A percentile compares a stretch with the other conserved stretches of the same genome.
Conservation (phyloP, 345 rosid genomes). For the Euclidium syriacum region DNA sequence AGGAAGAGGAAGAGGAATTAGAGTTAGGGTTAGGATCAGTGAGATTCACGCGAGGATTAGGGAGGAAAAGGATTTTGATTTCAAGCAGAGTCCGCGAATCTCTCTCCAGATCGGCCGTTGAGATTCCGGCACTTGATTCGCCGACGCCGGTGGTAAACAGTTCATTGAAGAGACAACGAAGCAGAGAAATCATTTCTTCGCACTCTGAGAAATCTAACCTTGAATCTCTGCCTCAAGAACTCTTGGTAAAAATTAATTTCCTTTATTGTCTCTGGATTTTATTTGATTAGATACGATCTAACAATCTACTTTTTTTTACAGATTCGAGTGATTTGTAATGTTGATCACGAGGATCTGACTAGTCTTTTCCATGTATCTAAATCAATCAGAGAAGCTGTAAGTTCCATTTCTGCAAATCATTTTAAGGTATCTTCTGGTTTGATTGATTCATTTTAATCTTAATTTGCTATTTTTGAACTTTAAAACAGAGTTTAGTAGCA, state of each 20-base stretch:
- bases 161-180: slow-evolving; percentile 59
- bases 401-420: slow-evolving; percentile 13
- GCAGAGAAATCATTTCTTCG: slow-evolving; percentile 10
- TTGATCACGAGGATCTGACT: slow-evolving; percentile 69
- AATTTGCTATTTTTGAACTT: neutral
- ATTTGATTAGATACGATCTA: neutral
- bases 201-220: slow-evolving; percentile 38
- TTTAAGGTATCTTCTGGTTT: neutral
- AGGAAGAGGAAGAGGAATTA: slow-evolving; percentile 22
- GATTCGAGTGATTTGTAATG: slow-evolving; percentile 61
- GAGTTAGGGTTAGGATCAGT: slow-evolving; percentile 47
- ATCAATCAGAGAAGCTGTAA: slow-evolving; percentile 68
- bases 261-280: neutral
- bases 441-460: neutral
- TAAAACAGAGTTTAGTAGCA: slow-evolving; percentile 53
- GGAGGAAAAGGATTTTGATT: slow-evolving; percentile 68
- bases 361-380: slow-evolving; percentile 59
- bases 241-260: slow-evolving; percentile 41
- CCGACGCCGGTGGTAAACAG: slow-evolving; percentile 1
- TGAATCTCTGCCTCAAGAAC: slow-evolving; percentile 71
- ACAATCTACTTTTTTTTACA: slow-evolving; percentile 18
- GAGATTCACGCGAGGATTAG: slow-evolving; percentile 45
- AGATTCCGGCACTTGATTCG: slow-evolving; percentile 26
- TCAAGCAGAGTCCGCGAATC: slow-evolving; percentile 20
- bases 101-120: slow-evolving; percentile 15